Evolutionary conservation across 495 filamentous ascomycete genomes (phyloP), one percentile per base, ranked within the genome.

Genomic region (Penicillium diatomitis): DNA sequence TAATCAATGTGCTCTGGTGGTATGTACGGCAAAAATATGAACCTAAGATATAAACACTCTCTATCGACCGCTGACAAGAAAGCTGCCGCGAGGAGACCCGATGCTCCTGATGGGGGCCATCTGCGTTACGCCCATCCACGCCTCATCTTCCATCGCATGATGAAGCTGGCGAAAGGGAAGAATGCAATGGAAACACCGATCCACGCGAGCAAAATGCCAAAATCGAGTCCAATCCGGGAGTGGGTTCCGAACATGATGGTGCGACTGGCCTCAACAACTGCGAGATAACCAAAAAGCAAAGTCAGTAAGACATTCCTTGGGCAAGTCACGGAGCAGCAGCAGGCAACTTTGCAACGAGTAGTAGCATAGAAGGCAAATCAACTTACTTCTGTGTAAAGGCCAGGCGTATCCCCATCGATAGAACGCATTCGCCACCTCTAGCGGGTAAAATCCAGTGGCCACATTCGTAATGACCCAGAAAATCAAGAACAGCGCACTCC

Each of bases 391-490:
- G 64, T 87, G 79, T 60, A 87, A 64, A n/a, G 83, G 83, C 82
- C 82, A 86, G 6, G 79, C 83, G 67, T 83, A 84, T 0, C 83
- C 84, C 80, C 83, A 87, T 2, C 62, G 55, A 60, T 81, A 87
- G 60, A 85, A 85, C 0, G 60, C 63, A 1, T 79, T 75, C 6
- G 78, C 75, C 20, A 87, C 48, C 32, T 76, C 76, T 29, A 87
- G 56, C 1, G 72, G 56, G 65, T 87, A 85, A 61, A 88, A 87
- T 0, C 72, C 70, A 0, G 81, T 84, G 0, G 74, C 62, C 3
- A 86, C 81, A 58, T 87, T 87, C 3, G 78, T 81, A 44, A 87
- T 84, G 30, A 87, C 80, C 84, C 83, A 87, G 58, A 87, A 87
- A 49, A 88, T 85, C 3, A 88, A 60, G 75, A 84, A 87, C 10